Percentiles rank a stretch among this genome's conserved stretches.
phyloP scores from a whole-genome alignment of 371 early-diverging fungal species.

The Actinomucor elegans region DNA sequence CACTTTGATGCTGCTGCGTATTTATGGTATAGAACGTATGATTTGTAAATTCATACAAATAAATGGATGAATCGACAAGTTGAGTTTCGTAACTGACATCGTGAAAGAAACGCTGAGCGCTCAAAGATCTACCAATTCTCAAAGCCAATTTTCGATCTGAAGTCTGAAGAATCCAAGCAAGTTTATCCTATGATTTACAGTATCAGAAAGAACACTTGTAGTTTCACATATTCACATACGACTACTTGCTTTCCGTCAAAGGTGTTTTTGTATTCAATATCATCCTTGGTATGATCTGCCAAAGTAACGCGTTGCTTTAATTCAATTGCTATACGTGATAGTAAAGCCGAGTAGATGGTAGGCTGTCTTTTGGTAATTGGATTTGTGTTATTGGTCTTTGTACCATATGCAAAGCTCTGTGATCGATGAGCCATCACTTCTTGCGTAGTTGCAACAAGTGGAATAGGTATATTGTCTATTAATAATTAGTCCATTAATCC shows the following conservation, averaged over 20 bases:
- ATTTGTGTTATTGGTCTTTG: background rate
- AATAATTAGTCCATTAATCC: background rate
- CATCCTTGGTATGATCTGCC: slow-evolving; percentile 69
- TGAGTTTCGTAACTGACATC: slow-evolving; percentile 67
- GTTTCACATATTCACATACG: too few species aligned
- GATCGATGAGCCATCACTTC: slow-evolving; percentile 30
- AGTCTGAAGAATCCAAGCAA: slow-evolving; percentile 52
- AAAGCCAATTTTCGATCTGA: slow-evolving; percentile 69
- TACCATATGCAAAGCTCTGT: slow-evolving; percentile 33
- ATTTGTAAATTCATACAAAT: slow-evolving; percentile 67
- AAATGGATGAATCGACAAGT: slow-evolving; percentile 59
- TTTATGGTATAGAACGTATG: slow-evolving; percentile 21
- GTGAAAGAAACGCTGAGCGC: slow-evolving; percentile 70
- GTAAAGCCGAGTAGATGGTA: slow-evolving; percentile 62
- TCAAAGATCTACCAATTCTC: slow-evolving; percentile 67
- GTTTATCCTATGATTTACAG: slow-evolving; percentile 50
- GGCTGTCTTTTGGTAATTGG: background rate
- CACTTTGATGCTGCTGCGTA: slow-evolving; percentile 5
- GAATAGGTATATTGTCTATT: background rate
- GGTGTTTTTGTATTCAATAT: slow-evolving; percentile 77
- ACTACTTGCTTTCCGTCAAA: slow-evolving; percentile 85
- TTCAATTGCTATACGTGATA: slow-evolving; percentile 77
- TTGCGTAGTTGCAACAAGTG: slow-evolving; percentile 14
- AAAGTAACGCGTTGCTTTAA: slow-evolving; percentile 56
- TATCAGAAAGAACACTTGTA: too few species aligned